Evolutionary conservation across 495 filamentous ascomycete species (phyloP).

Genomic region (Penicillium parvum): DNA sequence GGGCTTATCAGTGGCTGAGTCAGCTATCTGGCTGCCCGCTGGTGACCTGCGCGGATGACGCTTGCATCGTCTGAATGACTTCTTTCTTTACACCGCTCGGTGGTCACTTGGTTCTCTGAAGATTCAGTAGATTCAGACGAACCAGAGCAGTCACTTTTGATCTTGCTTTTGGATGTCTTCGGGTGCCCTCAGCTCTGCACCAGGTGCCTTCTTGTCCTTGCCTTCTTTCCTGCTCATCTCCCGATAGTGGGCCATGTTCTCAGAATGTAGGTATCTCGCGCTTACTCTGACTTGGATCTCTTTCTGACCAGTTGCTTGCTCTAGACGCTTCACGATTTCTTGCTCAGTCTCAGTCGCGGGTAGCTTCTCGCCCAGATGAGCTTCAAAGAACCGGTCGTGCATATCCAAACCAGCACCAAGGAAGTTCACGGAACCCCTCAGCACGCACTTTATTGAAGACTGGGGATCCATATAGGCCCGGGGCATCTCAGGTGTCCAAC

Average conservation of each 20-base stretch:
- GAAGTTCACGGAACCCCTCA: conserved; percentile 42
- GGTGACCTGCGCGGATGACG: conserved; percentile 40
- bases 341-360: conserved; percentile 90
- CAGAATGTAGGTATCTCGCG: conserved; percentile 72
- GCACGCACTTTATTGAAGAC: conserved; percentile 47
- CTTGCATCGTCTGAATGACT: conserved; percentile 27
- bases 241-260: conserved; percentile 69
- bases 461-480: conserved; percentile 69
- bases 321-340: conserved; percentile 95
- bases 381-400: conserved; percentile 47
- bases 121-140: too few relatives aligned
- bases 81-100: conserved; percentile 2
- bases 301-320: not conserved
- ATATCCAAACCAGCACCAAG: conserved; percentile 36
- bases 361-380: conserved; percentile 63
- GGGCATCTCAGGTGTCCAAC: conserved; percentile 63
- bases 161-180: too few relatives aligned
- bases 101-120: conserved; percentile 1
- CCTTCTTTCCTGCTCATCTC: conserved; percentile 12
- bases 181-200: too few relatives aligned
- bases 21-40: conserved; percentile 36
- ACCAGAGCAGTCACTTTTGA: too few relatives aligned
- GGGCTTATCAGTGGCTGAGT: conserved; percentile 34
- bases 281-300: not conserved
- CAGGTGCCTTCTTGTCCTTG: conserved; percentile 9